Conservation (phyloP, 2,329 filamentous ascomycete genomes). For the Botrytis aclada region DNA sequence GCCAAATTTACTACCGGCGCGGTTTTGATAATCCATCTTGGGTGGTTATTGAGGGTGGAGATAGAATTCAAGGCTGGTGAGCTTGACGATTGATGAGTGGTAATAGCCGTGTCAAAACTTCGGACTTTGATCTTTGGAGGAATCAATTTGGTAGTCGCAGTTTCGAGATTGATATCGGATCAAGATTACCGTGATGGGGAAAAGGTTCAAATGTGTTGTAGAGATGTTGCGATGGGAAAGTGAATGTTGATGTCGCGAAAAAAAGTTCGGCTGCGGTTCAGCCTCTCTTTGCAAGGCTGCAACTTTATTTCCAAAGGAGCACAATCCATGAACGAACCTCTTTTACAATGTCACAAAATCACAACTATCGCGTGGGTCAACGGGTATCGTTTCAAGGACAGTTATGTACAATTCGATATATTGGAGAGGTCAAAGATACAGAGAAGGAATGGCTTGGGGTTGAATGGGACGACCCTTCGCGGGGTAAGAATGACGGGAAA, state of each 20-base stretch:
- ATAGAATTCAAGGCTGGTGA: not conserved
- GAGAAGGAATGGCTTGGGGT: slow-evolving; percentile 75
- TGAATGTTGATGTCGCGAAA: slow-evolving; percentile 18
- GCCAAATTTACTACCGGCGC: slow-evolving; percentile 95
- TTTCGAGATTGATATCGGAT: not conserved
- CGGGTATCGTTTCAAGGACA: slow-evolving; percentile 75
- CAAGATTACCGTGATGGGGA: not conserved
- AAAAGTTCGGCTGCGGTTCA: slow-evolving; percentile 29
- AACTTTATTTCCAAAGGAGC: slow-evolving; percentile 8
- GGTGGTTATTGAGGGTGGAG: not conserved
- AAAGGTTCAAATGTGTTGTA: not conserved
- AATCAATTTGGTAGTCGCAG: not conserved
- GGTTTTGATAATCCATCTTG: slow-evolving; percentile 78
- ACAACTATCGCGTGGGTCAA: slow-evolving; percentile 57
- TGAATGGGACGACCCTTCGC: slow-evolving; percentile 86
- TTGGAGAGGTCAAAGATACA: slow-evolving; percentile 73
- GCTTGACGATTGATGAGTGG: not conserved
- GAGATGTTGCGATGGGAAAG: slow-evolving; percentile 10
- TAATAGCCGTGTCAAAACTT: not conserved
- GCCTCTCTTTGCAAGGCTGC: slow-evolving; percentile 28
- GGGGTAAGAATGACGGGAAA: slow-evolving; percentile 88
- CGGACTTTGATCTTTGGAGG: not conserved
- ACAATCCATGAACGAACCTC: slow-evolving; percentile 24
- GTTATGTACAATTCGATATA: slow-evolving; percentile 80
- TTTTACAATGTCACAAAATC: slow-evolving; percentile 23